phyloP scores from a whole-genome alignment of 331 rosid species.

The Pyracantha coccinea region DNA sequence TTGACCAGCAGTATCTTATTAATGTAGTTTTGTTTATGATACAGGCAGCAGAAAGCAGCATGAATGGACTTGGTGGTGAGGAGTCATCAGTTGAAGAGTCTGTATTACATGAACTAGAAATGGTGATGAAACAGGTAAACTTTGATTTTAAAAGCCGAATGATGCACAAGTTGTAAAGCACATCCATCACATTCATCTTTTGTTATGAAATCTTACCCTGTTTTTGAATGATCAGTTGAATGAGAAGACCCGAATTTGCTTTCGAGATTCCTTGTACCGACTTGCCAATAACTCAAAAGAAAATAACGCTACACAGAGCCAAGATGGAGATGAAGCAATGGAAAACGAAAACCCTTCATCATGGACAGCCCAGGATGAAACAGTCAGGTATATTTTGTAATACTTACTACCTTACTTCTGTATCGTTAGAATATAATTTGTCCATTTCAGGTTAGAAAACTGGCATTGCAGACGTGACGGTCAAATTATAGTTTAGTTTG shows the following conservation, averaged over 20 bases:
- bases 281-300: slow-evolving; percentile 48
- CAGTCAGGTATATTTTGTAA: slow-evolving; percentile 27
- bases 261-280: slow-evolving; percentile 66
- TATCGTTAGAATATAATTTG: background rate
- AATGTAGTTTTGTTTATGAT: slow-evolving; percentile 17
- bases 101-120: slow-evolving; percentile 47
- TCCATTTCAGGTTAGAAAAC: background rate
- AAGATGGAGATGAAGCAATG: slow-evolving; percentile 9
- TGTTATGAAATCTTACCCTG: slow-evolving; percentile 10
- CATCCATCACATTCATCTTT: background rate
- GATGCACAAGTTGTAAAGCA: background rate
- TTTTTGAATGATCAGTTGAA: slow-evolving; percentile 30
- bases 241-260: slow-evolving; percentile 44
- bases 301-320: slow-evolving; percentile 9
- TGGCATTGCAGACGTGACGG: background rate
- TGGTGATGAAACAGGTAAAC: slow-evolving; percentile 44
- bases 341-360: slow-evolving; percentile 1
- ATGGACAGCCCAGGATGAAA: slow-evolving; percentile 12
- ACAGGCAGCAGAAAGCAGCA: background rate
- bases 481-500: background rate
- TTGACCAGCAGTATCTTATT: slow-evolving; percentile 2
- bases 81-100: slow-evolving; percentile 38
- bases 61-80: slow-evolving; percentile 13
- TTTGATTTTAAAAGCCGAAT: background rate
- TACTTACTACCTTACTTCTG: background rate